These are phyloP conservation scores for Picea engelmannii DNA, from an alignment of 83 land plant species.

Conservation along the genomic window DNA sequence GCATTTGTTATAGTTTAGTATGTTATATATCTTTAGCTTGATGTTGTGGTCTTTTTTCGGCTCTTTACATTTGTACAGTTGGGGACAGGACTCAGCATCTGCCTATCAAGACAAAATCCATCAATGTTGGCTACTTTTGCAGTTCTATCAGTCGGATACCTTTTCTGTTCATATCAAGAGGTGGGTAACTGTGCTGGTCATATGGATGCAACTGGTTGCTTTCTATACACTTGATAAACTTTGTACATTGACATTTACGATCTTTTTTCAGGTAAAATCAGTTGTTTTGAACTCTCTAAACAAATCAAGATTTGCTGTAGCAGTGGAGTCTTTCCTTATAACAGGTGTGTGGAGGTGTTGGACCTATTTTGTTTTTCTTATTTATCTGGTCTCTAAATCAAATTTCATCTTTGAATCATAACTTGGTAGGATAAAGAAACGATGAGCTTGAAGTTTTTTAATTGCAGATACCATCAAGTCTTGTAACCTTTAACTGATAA, in stretches of 20 bases:
- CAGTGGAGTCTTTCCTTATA: conserved; percentile 82
- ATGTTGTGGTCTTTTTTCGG: neutral
- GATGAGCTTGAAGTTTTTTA: neutral
- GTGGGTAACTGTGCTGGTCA: conserved; percentile 26
- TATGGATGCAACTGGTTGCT: neutral
- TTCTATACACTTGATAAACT: neutral
- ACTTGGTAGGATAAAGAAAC: neutral
- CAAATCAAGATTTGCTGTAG: conserved; percentile 81
- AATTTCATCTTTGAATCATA: neutral
- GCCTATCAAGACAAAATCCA: conserved; percentile 84
- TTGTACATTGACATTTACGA: neutral
- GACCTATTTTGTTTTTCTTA: neutral
- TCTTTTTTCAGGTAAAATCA: conserved; percentile 75
- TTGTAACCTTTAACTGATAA: neutral
- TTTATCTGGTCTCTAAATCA: neutral
- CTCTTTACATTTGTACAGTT: conserved; percentile 50
- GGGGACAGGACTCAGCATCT: conserved; percentile 92
- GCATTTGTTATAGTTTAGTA: neutral
- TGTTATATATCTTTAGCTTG: neutral
- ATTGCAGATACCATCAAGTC: neutral
- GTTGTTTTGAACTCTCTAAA: conserved; percentile 88
- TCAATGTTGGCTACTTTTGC: conserved; percentile 75
- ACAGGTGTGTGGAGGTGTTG: conserved; percentile 59
- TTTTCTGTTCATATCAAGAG: conserved; percentile 93
- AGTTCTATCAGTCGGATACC: conserved; percentile 89